Conservation (phyloP, 352 stramenopile species). For the Discostella stelligera region DNA sequence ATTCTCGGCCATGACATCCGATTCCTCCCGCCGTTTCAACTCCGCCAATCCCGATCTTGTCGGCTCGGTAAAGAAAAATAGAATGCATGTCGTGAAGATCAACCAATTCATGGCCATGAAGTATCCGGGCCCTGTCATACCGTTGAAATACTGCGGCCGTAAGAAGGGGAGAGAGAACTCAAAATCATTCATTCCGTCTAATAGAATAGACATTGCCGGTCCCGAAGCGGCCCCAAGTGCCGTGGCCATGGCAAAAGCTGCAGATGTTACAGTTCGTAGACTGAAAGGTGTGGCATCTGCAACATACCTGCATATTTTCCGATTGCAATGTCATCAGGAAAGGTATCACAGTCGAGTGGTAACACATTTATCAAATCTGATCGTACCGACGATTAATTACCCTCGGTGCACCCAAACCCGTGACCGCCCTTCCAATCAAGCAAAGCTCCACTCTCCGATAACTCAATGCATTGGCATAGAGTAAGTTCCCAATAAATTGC, state of each 20-base stretch:
- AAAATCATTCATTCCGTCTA: slow-evolving; percentile 53
- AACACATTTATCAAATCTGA: neutral
- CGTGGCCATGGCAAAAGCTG: slow-evolving; percentile 52
- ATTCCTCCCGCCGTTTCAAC: slow-evolving; percentile 46
- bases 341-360: neutral
- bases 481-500: slow-evolving; percentile 52
- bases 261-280: slow-evolving; percentile 52
- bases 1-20: neutral
- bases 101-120: slow-evolving; percentile 62
- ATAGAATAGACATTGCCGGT: slow-evolving; percentile 55
- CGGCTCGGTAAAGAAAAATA: slow-evolving; percentile 53
- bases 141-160: slow-evolving; percentile 55
- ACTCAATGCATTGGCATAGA: slow-evolving; percentile 53
- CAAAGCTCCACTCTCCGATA: slow-evolving; percentile 53
- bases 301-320: slow-evolving; percentile 23
- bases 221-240: slow-evolving; percentile 53
- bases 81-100: slow-evolving; percentile 45
- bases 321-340: slow-evolving; percentile 8
- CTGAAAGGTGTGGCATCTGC: slow-evolving; percentile 58
- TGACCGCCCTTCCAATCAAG: slow-evolving; percentile 55
- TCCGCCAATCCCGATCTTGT: slow-evolving; percentile 57
- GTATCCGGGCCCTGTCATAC: slow-evolving; percentile 69
- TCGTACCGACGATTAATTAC: slow-evolving; percentile 61
- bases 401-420: slow-evolving; percentile 53
- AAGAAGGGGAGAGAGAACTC: slow-evolving; percentile 57